Base-by-base conservation (phyloP, 441 rosid species). In the Aquilaria agallochum region DNA sequence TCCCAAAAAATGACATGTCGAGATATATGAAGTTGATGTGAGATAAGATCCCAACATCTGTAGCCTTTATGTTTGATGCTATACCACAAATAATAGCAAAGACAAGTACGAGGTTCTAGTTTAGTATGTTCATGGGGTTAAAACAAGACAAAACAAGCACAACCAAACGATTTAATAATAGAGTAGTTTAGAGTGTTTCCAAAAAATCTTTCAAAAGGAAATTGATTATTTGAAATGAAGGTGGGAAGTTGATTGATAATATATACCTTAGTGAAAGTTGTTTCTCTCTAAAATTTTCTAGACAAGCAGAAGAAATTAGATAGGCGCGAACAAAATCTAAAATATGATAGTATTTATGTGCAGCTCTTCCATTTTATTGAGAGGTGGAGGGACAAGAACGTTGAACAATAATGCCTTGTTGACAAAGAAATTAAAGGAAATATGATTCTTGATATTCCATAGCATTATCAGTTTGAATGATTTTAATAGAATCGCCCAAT, bases 361-460 rank as follows among this genome's bases (percentile, higher is more conserved):
- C 52, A 2, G 14, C 74, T 5, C 14, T 7, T 2, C 68, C 71
- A 69, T 69, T 73, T 52, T 73, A 49, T 60, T 68, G 47, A 2
- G 67, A 64, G 2, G 64, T 64, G 4, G 13, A 5, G 11, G 50
- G 53, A 56, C 68, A 69, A n/a, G 67, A 66, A 12, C 36, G n/a
- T 0, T 65, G 62, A 7, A 45, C 46, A 3, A 66, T 3, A 31
- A 15, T 73, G 5, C 31, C 58, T 0, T 57, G 49, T 4, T 40
- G 4, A 10, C 11, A 3, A 9, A 66, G 40, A 53, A 65, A 46
- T 7, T 31, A 4, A 15, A 13, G 11, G n/a, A 36, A 20, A 13
- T 34, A 5, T 5, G 20, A 5, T 11, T 55, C 58, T 7, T 6
- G 14, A 14, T 56, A 56, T 13, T 36, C 31, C 30, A 8, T 33